Conservation (phyloP, 345 rosid genomes). For the Odontarrhena argentea region DNA sequence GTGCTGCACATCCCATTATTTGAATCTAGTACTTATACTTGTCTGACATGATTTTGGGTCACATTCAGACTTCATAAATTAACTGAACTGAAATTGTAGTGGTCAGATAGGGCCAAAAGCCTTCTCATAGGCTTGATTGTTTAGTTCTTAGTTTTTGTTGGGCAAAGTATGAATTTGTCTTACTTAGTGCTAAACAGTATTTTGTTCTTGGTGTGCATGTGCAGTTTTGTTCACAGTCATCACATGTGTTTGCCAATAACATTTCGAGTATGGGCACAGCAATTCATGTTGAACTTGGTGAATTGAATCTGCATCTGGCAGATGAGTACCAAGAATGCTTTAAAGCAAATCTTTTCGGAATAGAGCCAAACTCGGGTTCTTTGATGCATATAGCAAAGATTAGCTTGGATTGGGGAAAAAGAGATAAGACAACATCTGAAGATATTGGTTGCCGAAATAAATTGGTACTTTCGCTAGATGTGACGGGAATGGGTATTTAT, state of each 20-base stretch:
- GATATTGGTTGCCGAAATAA: constrained; percentile 60
- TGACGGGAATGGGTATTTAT: constrained; percentile 80
- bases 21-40: constrained; percentile 4
- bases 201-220: constrained; percentile 32
- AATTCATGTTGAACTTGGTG: constrained; percentile 94
- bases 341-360: constrained; percentile 75
- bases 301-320: constrained; percentile 85
- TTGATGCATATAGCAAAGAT: constrained; percentile 84
- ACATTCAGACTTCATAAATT: constrained; percentile 3
- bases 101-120: constrained; percentile 3
- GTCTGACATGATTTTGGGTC: not conserved
- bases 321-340: constrained; percentile 94
- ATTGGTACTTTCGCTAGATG: constrained; percentile 79
- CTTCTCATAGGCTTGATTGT: constrained; percentile 15
- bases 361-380: constrained; percentile 93
- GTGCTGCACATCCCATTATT: constrained; percentile 10
- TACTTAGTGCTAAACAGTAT: not conserved
- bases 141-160: constrained; percentile 11
- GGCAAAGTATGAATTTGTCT: constrained; percentile 5
- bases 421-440: constrained; percentile 67
- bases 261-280: constrained; percentile 72
- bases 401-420: constrained; percentile 91
- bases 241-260: constrained; percentile 91
- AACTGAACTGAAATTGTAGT: constrained; percentile 5
- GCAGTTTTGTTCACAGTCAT: constrained; percentile 95